Evolutionary conservation across 192 early-diverging fungal genomes (phyloP), one percentile per base, ranked within the genome.

Genomic region (Podila minutissima): DNA sequence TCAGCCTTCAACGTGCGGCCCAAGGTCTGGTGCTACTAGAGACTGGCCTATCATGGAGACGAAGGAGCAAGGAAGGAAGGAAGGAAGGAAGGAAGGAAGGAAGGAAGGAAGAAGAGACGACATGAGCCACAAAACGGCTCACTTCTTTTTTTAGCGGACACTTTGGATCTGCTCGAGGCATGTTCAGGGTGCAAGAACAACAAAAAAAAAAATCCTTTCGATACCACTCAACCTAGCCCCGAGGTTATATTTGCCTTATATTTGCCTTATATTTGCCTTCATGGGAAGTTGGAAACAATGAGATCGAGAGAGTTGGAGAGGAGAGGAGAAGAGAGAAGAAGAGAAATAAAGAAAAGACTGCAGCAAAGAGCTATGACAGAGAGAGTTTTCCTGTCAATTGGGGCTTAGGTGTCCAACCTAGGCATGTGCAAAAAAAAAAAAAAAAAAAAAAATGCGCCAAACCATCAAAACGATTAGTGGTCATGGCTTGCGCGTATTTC

Each of bases 11-110:
- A 72, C 38, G 62, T 81, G 17, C 60, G 70, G 48, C 62, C 76
- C 15, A 81, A 81, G 38, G 76, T 81, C 59, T 81, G 76, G 76
- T 81, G 76, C 57, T 61, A 69, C 59, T 81, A 28, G 72, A 29
- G 8, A 1, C 3, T 17, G 32, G 24, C 10, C 12, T 59, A 68
- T 20, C 35, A 37, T 51, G 32, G 35, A 55, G 35, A 24, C 58
- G 57, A n/a, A 24, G 53, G 53, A 46, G 41, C 41, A 46, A 24
- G 53, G 53, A 55, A 55, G 35, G 35, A 37, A 8, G 35, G 35
- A 37, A 51, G 17, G n/a, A 53, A 51, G 17, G n/a, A 53, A 24
- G 24, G 53, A 55, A 55, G 35, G 35, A 37, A 8, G 35, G 35
- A 37, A 51, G 17, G n/a, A 53, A 51, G 17, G n/a, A 53, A 24